phyloP scores from a whole-genome alignment of 1,284 basidiomycete genomes.

The Apiotrichum laibachii region DNA sequence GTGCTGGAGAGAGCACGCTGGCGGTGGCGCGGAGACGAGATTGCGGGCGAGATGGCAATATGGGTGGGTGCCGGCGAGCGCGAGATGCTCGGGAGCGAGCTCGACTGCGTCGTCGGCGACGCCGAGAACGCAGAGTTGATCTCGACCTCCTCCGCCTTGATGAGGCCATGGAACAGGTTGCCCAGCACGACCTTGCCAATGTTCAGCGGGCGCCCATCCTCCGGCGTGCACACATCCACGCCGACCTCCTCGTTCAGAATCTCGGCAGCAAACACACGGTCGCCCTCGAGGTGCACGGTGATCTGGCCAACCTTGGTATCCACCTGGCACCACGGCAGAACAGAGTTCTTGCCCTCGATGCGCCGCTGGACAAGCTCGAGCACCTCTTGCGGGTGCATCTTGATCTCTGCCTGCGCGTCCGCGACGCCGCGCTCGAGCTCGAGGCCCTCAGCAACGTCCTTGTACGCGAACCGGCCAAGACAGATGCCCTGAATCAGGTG shows the following conservation, averaged over 20 bases:
- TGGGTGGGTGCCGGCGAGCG: slow-evolving; percentile 34
- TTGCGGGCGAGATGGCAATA: slow-evolving; percentile 42
- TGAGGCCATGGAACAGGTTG: slow-evolving; percentile 47
- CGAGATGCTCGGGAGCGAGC: slow-evolving; percentile 30
- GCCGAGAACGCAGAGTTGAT: slow-evolving; percentile 18
- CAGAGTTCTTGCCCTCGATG: slow-evolving; percentile 88
- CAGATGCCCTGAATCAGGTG: slow-evolving; percentile 79
- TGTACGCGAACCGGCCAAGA: slow-evolving; percentile 65
- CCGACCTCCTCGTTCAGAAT: slow-evolving; percentile 89
- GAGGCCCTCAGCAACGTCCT: slow-evolving; percentile 62
- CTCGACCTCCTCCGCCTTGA: slow-evolving; percentile 49
- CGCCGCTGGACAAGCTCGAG: slow-evolving; percentile 81
- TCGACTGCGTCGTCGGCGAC: slow-evolving; percentile 21
- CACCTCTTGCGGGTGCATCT: slow-evolving; percentile 59
- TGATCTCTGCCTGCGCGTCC: slow-evolving; percentile 45
- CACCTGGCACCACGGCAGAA: slow-evolving; percentile 78
- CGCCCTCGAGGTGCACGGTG: slow-evolving; percentile 80
- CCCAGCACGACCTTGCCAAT: slow-evolving; percentile 51
- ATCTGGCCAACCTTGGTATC: slow-evolving; percentile 88
- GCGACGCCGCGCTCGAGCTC: slow-evolving; percentile 42
- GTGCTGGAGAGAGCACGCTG: slow-evolving; percentile 16
- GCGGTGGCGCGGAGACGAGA: slow-evolving; percentile 22
- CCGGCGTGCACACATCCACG: slow-evolving; percentile 59
- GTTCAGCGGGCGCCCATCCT: slow-evolving; percentile 65
- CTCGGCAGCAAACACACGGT: slow-evolving; percentile 84